Evolutionary conservation across 306 rosid genomes (phyloP), one percentile per base, ranked within the genome.

Genomic region (Carpinus fangiana): DNA sequence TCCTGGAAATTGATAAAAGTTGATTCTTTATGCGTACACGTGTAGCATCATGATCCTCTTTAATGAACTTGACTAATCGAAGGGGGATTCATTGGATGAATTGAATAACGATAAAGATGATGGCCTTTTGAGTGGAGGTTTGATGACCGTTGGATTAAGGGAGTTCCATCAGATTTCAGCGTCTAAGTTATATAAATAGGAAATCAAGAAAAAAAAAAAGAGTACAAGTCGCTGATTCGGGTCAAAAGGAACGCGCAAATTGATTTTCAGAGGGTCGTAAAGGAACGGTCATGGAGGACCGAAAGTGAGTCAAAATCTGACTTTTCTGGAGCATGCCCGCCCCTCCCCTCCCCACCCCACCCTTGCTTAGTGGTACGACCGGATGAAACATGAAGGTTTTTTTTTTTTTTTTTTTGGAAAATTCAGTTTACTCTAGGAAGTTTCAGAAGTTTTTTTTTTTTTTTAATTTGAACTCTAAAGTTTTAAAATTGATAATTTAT

Each of bases 301-400:
- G 28, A 77, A 76, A 82, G 80, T 51, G 65, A 79, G 87, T 82
- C 84, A 85, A 81, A 74, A 28, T 26, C 31, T 73, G 14, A 52
- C 78, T 72, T 82, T 89, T 51, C 61, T 5, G 48, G 68, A 73
- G 45, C 87, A 73, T 73, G 77, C 87, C 89, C 66, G 80, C 52
- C 73, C 38, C 50, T 77, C 70, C 50, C 77, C 54, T 75, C 70
- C 50, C 77, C 80, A 72, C 3, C 0, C 0, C n/a, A 3, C 17
- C 78, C 8, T 41, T 36, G 79, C 74, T 77, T 11, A 84, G 86
- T 86, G 82, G 31, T 73, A 26, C 74, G 54, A 73, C 73, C 76
- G 23, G 43, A 17, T 28, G 16, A 17, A 41, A 41, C 45, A 41
- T 41, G 8, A 41, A 41, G 45, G 6, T 41, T 6, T 4, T 0